phyloP scores from a whole-genome alignment of 495 filamentous ascomycete species.

The Arthonia radiata region DNA sequence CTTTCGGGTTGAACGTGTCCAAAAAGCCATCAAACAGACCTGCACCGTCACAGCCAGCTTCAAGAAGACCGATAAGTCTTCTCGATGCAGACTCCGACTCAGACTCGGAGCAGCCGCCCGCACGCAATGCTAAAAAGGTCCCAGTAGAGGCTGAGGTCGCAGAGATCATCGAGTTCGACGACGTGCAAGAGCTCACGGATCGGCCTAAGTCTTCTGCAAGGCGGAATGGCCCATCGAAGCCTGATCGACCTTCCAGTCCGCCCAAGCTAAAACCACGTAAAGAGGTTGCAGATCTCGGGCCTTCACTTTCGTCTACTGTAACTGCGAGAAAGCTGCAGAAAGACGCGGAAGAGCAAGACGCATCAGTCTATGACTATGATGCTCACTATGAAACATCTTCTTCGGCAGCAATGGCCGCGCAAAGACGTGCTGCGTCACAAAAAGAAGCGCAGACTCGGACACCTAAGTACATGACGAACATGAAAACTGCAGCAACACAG shows the following conservation, averaged over 20 bases:
- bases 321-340: conserved; percentile 28
- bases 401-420: conserved; percentile 16
- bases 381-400: conserved; percentile 39
- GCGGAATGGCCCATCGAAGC: no score
- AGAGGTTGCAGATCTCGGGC: no score
- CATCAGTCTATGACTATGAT: conserved; percentile 57
- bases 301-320: no score
- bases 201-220: no score
- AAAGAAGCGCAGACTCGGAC: conserved; percentile 18
- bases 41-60: conserved; percentile 11
- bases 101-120: no score
- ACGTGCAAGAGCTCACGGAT: no score
- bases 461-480: conserved; percentile 62
- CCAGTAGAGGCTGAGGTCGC: no score
- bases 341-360: conserved; percentile 32
- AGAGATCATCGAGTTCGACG: no score
- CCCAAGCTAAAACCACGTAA: no score
- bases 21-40: conserved; percentile 14
- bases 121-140: no score
- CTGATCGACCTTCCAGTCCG: no score
- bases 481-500: conserved; percentile 58
- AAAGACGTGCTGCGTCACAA: conserved; percentile 12
- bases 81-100: conserved; percentile 12
- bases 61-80: conserved; percentile 18
- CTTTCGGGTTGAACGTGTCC: conserved; percentile 32